Evolutionary conservation across 805 yeast species (phyloP).

Genomic region (Metschnikowia sp.): DNA sequence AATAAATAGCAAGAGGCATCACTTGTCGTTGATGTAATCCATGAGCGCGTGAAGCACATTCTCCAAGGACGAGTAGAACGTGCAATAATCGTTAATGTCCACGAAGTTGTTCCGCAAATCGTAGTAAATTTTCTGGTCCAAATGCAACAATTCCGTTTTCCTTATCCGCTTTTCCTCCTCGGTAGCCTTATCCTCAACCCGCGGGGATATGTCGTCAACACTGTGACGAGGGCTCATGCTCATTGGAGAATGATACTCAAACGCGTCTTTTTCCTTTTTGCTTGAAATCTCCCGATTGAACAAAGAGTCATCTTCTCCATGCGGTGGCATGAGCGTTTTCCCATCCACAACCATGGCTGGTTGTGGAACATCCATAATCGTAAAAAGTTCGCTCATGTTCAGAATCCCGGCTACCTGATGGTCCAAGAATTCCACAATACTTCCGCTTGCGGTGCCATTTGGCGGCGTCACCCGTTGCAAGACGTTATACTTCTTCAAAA

Average conservation of each 20-base stretch:
- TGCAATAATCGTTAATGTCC: constrained; percentile 43
- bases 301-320: constrained; percentile 4
- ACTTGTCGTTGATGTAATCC: constrained; percentile 29
- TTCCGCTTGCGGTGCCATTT: constrained; percentile 18
- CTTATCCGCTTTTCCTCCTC: constrained; percentile 1
- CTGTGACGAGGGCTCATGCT: neutral
- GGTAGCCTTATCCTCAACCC: neutral
- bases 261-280: constrained; percentile 6
- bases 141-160: constrained; percentile 28
- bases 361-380: constrained; percentile 43
- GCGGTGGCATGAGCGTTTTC: constrained; percentile 10
- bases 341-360: constrained; percentile 23
- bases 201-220: neutral
- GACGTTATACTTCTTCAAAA: constrained; percentile 34
- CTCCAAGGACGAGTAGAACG: constrained; percentile 41
- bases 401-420: constrained; percentile 38
- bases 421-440: constrained; percentile 34
- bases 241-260: constrained; percentile 4
- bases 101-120: constrained; percentile 43
- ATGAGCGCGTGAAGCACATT: constrained; percentile 38
- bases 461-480: constrained; percentile 27
- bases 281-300: neutral
- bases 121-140: constrained; percentile 37
- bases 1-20: neutral
- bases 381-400: constrained; percentile 40